Base-by-base conservation (phyloP, 2,329 filamentous ascomycete genomes). In the Cladosporium sp. region DNA sequence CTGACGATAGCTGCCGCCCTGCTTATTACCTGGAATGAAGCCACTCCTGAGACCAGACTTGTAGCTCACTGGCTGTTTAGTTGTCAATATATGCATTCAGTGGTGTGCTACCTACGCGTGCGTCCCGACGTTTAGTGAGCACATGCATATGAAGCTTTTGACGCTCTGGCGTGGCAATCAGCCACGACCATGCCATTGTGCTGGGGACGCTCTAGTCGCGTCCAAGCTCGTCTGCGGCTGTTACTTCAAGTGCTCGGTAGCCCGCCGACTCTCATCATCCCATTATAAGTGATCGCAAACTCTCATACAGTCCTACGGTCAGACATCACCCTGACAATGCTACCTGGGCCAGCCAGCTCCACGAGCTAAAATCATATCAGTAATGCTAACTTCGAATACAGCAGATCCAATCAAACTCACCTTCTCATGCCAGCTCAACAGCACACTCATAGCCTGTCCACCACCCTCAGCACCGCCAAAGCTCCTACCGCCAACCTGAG, bases 361-460 rank as follows among this genome's bases (percentile, higher is more conserved):
- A 98, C 92, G 68, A 97, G 86, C 86, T 83, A 51, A 21, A 63
- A 46, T 30, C 16, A 30, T 23, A 21, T 66, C 72, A 61, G 53
- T 46, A 49, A 49, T 34, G 14, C 28, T 16, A 13, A n/a, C 13
- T 4, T 13, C 8, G 13, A 39, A 18, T 11, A 26, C 36, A 43
- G 18, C 36, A 28, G 3, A 16, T 6, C 8, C 26, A 46, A 65
- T 14, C 65, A 7, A 61, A 67, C 70, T 61, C 76, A 83, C 81
- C 82, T 97, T 99, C 84, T 99, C 95, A 77, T 99, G 95, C 95
- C 95, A 99, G 80, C 93, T 97, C 71, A 99, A 83, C 76, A 99
- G 79, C 60, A 99, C 95, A 76, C 95, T 98, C 95, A 98, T 98
- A 63, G 90, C 91, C 65, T 93, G 89, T 39, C 92, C 91, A 68